Conservation (phyloP, 257 asterid species). For the Capsicum pubescens region DNA sequence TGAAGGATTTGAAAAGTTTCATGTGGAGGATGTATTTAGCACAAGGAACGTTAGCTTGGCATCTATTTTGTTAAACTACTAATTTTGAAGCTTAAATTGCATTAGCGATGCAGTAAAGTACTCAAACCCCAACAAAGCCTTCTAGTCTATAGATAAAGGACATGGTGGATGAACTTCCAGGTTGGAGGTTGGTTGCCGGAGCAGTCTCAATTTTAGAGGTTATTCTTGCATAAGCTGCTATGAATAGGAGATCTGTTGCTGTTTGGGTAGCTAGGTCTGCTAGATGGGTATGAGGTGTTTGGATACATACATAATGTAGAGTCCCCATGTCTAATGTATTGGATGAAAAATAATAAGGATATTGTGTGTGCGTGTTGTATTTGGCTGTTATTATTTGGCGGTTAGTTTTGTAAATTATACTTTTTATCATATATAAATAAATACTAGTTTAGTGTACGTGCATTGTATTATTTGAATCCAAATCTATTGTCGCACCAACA, state of each 20-base stretch:
- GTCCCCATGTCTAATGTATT: not conserved
- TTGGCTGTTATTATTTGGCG: not conserved
- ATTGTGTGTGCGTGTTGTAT: not conserved
- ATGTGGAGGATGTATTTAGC: not conserved
- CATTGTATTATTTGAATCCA: too few species aligned
- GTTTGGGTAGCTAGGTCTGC: slow-evolving; percentile 10
- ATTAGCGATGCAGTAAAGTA: slow-evolving; percentile 4
- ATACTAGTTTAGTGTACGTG: too few species aligned
- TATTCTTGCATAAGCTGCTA: not conserved
- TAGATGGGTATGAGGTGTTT: not conserved
- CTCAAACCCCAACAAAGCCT: slow-evolving; percentile 2
- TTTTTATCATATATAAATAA: not conserved
- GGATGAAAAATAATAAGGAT: not conserved
- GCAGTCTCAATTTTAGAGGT: not conserved
- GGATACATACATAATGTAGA: not conserved
- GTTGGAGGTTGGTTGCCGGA: not conserved
- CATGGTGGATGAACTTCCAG: not conserved
- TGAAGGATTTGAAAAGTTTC: not conserved
- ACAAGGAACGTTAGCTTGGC: not conserved
- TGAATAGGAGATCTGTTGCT: not conserved
- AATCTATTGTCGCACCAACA: too few species aligned
- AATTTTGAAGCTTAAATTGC: not conserved
- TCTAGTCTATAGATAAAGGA: slow-evolving; percentile 1
- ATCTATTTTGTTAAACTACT: not conserved
- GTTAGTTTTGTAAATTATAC: not conserved